Evolutionary conservation across 345 rosid genomes (phyloP).

Genomic region (Moringa oleifera): DNA sequence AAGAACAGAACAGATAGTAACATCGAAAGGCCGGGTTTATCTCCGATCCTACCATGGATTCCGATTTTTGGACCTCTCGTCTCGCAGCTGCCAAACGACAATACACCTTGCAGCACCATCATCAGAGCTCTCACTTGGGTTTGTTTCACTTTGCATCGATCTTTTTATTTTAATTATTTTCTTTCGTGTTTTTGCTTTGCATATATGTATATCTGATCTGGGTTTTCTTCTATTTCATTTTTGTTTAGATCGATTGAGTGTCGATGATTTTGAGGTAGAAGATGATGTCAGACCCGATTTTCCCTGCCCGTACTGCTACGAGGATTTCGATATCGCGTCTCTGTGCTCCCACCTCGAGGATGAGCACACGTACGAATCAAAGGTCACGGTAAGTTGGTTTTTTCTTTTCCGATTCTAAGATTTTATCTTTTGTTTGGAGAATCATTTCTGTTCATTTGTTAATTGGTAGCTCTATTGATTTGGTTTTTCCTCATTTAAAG

Average conservation of each 20-base stretch:
- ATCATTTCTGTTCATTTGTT: background rate
- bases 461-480: background rate
- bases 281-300: slow-evolving; percentile 50
- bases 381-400: slow-evolving; percentile 31
- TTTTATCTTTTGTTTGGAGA: background rate
- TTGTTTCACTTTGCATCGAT: slow-evolving; percentile 3
- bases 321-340: slow-evolving; percentile 52
- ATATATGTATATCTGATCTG: background rate
- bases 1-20: background rate
- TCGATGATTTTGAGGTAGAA: slow-evolving; percentile 58
- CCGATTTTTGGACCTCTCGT: slow-evolving; percentile 60
- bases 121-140: slow-evolving; percentile 43
- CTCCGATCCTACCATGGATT: slow-evolving; percentile 37
- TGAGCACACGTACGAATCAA: slow-evolving; percentile 54
- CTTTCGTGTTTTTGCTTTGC: background rate
- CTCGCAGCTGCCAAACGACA: slow-evolving; percentile 57
- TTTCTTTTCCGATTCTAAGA: background rate
- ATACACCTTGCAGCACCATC: slow-evolving; percentile 40
- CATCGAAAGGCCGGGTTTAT: background rate
- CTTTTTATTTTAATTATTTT: background rate
- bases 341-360: slow-evolving; percentile 61
- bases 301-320: slow-evolving; percentile 56
- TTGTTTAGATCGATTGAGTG: slow-evolving; percentile 40
- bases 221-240: background rate
- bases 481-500: background rate